Base-by-base conservation (phyloP, 495 filamentous ascomycete species). In the Penicillium cataractarum region DNA sequence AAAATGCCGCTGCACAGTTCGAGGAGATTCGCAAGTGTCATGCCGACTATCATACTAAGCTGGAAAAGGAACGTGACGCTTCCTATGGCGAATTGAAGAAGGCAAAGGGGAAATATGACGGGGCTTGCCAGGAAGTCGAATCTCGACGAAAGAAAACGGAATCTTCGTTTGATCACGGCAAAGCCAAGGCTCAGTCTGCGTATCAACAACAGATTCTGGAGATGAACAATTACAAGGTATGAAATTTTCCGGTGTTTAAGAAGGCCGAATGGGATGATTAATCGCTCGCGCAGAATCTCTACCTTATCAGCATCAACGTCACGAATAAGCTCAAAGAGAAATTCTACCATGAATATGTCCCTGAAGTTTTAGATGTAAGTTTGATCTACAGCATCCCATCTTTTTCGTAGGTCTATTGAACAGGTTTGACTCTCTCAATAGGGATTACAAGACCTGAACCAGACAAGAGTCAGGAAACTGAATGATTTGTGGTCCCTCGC, bases 271-370 rank as follows among this genome's bases (percentile, higher is more conserved):
- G n/a, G 6, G 6, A 32, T 7, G 9, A 24, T n/a, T 19, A 22
- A 48, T 10, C 0, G 6, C 35, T 27, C 37, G 13, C 22, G 17
- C 65, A 91, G 90, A 99, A 98, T 70, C 92, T 91, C 2, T 99
- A 99, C 69, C 79, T 99, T 39, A 94, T 99, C 64, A 85, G 86
- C 57, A 96, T 99, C 79, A 95, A 94, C 71, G 90, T 97, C 46
- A 93, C 94, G 39, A 99, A 99, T 77, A 93, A 92, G 74, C 87
- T 96, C 69, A 98, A 97, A 78, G 91, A 96, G 73, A 92, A 87
- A 71, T 97, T 97, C 77, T 99, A 93, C 68, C 87, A 98, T 72
- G 93, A 97, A 81, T 97, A 97, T 73, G 84, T 99, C 22, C 95
- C 95, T 4, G 94, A 97, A 61, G 72, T 99, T 33, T 80, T 99